A percentile compares a stretch with the other conserved stretches of the same genome.
Evolutionary conservation across 495 filamentous ascomycete species (phyloP).

Genomic region (Cercophora samala): DNA sequence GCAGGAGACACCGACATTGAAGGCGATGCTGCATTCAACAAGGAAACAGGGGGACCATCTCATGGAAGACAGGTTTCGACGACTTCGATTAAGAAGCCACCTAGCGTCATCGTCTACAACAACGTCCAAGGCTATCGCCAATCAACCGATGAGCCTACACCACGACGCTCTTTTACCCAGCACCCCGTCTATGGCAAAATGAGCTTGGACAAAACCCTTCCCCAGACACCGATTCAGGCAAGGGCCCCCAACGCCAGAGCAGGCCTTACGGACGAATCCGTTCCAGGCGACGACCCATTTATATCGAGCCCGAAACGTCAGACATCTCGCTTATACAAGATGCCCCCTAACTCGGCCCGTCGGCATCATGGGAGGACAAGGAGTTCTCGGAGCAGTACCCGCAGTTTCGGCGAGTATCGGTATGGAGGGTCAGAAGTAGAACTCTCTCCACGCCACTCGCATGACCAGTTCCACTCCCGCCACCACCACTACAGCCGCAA

Average conservation of each 20-base stretch:
- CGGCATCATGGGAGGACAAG: conserved; percentile 33
- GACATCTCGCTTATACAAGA: conserved; percentile 44
- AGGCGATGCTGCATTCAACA: conserved; percentile 23
- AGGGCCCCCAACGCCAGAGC: conserved; percentile 47
- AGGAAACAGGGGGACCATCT: conserved; percentile 21
- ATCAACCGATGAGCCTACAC: conserved; percentile 35
- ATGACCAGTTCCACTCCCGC: conserved; percentile 11
- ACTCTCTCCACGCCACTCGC: conserved; percentile 29
- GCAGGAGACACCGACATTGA: conserved; percentile 24
- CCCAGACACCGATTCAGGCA: conserved; percentile 44
- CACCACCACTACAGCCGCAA: conserved; percentile 16
- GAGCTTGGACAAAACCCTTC: conserved; percentile 41
- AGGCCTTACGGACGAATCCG: conserved; percentile 48
- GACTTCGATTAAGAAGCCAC: conserved; percentile 40
- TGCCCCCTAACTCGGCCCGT: conserved; percentile 30
- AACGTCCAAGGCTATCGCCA: conserved; percentile 27
- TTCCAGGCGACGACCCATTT: conserved; percentile 49
- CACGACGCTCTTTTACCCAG: conserved; percentile 33
- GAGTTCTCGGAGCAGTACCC: conserved; percentile 42
- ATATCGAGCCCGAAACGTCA: conserved; percentile 38
- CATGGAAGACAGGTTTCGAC: conserved; percentile 40
- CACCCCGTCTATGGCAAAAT: conserved; percentile 26
- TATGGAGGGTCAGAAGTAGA: conserved; percentile 23
- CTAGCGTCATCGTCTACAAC: conserved; percentile 47
- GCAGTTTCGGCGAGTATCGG: conserved; percentile 38